Base-by-base conservation (phyloP, 495 filamentous ascomycete species). In the Tuber melanosporum region DNA sequence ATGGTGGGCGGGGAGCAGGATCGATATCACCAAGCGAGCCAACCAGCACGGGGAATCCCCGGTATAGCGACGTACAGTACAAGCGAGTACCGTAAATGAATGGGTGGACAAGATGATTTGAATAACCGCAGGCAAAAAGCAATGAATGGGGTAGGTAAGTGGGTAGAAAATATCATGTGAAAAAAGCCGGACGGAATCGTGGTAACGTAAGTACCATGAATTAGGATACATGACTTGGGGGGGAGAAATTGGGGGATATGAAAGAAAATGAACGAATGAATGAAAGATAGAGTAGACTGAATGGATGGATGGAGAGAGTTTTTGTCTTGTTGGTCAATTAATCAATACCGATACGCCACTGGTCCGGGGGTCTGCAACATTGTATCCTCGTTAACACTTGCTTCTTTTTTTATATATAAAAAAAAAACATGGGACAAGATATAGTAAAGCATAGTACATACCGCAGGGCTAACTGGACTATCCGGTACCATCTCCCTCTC, bases 401-500 rank as follows among this genome's bases (percentile, higher is more conserved):
- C 36, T 32, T n/a, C n/a, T n/a, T n/a, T 52, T n/a, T 10, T 52
- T 52, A n/a, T 3, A 5, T 6, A 9, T n/a, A n/a, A n/a, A 10
- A 0, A 22, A 52, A n/a, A 66, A 66, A 15, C 52, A 26, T 66
- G 57, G 15, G 57, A 66, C 14, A n/a, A 66, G 14, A 66, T 66
- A 17, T 66, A 14, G 57, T 5, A 66, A 66, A 32, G 44, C 39
- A 32, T 70, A 26, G 15, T 43, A 82, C 80, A 75, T 45, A 82
- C 80, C 76, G 78, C 70, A 3, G 80, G 80, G 36, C 79, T 79
- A 69, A 82, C 80, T n/a, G 80, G 80, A 76, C 80, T 82, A 46
- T 71, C 47, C 17, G 70, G 74, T 57, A 42, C 62, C 42, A n/a
- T 41, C 71, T 49, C 73, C 72, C 46, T 49, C 43, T 39, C 14